These are phyloP conservation scores for Peterozyma toletana DNA, from an alignment of 805 yeast genomes.

Conservation along the genomic window DNA sequence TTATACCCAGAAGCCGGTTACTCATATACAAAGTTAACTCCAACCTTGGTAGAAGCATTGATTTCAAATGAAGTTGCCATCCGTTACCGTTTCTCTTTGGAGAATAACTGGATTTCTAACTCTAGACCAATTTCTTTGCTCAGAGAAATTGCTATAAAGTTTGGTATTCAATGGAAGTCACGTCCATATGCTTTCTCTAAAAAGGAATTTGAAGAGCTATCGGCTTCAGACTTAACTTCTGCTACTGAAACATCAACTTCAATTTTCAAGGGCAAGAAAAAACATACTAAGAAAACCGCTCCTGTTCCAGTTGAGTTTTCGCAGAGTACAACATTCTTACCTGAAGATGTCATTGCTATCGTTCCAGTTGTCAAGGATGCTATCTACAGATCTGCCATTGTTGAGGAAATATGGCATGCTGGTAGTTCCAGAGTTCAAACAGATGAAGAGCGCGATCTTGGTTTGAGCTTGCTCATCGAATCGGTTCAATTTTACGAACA, in stretches of 20 bases:
- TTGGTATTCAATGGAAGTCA: conserved; percentile 81
- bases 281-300: conserved; percentile 18
- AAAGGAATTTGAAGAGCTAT: conserved; percentile 24
- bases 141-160: conserved; percentile 66
- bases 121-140: conserved; percentile 34
- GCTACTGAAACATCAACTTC: conserved; percentile 19
- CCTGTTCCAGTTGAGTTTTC: conserved; percentile 9
- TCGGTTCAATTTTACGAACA: conserved; percentile 72
- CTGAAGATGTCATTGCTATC: conserved; percentile 60
- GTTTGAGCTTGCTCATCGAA: conserved; percentile 60
- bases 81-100: conserved; percentile 60
- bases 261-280: conserved; percentile 20
- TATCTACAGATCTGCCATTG: conserved; percentile 53
- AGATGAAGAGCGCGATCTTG: conserved; percentile 42
- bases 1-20: conserved; percentile 36
- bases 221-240: conserved; percentile 14
- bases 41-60: conserved; percentile 32
- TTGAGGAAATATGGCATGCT: conserved; percentile 70
- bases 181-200: conserved; percentile 40
- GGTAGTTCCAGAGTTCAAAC: conserved; percentile 39
- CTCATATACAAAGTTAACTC: conserved; percentile 37
- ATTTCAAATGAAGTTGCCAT: conserved; percentile 45
- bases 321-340: conserved; percentile 37
- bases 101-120: conserved; percentile 37
- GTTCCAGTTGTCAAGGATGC: conserved; percentile 76